Evolutionary conservation across 2,329 filamentous ascomycete species (phyloP).

Genomic region (Xylariaceae sp.): DNA sequence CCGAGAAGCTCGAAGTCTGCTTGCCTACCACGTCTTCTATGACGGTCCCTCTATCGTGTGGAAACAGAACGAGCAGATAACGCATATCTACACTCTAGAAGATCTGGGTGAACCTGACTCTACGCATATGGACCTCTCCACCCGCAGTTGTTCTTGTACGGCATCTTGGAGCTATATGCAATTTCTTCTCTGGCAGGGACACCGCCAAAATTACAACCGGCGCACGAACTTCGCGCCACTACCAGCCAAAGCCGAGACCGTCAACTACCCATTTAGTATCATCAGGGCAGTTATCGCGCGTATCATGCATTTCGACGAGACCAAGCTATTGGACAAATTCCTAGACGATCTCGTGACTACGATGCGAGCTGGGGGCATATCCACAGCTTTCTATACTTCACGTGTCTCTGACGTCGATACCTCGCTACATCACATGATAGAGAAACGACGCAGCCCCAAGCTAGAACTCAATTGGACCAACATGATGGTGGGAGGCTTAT

Average conservation of each 20-base stretch:
- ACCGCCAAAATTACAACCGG: slow-evolving; percentile 67
- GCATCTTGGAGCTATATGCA: slow-evolving; percentile 63
- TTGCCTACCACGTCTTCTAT: slow-evolving; percentile 65
- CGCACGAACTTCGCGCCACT: slow-evolving; percentile 54
- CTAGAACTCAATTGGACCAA: slow-evolving; percentile 41
- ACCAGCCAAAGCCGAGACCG: slow-evolving; percentile 32
- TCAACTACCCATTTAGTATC: slow-evolving; percentile 42
- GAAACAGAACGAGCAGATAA: slow-evolving; percentile 46
- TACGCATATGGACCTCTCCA: slow-evolving; percentile 29
- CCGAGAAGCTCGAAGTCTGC: slow-evolving; percentile 71
- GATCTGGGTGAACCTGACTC: slow-evolving; percentile 46
- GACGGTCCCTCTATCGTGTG: slow-evolving; percentile 55
- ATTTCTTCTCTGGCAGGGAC: slow-evolving; percentile 73
- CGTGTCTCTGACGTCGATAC: slow-evolving; percentile 30
- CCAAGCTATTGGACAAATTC: slow-evolving; percentile 35
- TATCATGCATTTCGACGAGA: slow-evolving; percentile 38
- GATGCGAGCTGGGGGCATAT: slow-evolving; percentile 43
- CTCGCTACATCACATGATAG: slow-evolving; percentile 16
- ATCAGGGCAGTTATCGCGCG: slow-evolving; percentile 49
- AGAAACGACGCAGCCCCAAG: slow-evolving; percentile 32
- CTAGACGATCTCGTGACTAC: slow-evolving; percentile 39
- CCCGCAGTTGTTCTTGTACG: slow-evolving; percentile 56
- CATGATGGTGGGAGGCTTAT: slow-evolving; percentile 37
- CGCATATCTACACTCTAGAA: slow-evolving; percentile 65
- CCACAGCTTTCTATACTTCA: slow-evolving; percentile 38